A percentile compares a stretch with the other conserved stretches of the same genome.
Evolutionary conservation across 257 asterid species (phyloP).

Genomic region (Ballota nigra): DNA sequence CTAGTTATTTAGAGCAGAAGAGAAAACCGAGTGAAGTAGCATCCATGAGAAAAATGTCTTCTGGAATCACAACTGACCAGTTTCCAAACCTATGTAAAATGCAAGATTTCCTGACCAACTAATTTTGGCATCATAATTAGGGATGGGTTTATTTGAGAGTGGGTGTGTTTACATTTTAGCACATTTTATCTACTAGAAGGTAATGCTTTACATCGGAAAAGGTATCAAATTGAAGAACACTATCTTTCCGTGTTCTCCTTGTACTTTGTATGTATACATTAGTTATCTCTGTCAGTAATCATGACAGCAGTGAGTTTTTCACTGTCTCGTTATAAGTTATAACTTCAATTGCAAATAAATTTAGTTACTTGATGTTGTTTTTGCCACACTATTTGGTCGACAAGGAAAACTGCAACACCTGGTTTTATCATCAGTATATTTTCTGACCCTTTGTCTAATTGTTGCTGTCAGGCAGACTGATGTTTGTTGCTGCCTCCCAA

Average conservation of each 20-base stretch:
- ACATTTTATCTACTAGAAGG: not conserved
- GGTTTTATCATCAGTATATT: no score
- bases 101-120: not conserved
- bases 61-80: not conserved
- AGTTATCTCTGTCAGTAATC: not conserved
- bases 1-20: not conserved
- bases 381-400: no score
- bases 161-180: not conserved
- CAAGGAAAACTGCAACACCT: no score
- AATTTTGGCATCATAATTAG: not conserved
- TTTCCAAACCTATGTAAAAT: not conserved
- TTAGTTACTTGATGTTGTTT: not conserved
- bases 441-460: no score
- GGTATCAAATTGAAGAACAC: not conserved
- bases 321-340: not conserved
- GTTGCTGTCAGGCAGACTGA: no score
- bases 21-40: not conserved
- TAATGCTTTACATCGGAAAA: not conserved
- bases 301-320: not conserved
- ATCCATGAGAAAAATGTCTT: not conserved
- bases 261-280: not conserved
- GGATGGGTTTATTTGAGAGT: not conserved
- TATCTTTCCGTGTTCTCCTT: not conserved
- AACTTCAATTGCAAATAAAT: not conserved
- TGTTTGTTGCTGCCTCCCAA: no score